Base-by-base conservation (phyloP, 441 rosid genomes). In the Melastoma candidum region DNA sequence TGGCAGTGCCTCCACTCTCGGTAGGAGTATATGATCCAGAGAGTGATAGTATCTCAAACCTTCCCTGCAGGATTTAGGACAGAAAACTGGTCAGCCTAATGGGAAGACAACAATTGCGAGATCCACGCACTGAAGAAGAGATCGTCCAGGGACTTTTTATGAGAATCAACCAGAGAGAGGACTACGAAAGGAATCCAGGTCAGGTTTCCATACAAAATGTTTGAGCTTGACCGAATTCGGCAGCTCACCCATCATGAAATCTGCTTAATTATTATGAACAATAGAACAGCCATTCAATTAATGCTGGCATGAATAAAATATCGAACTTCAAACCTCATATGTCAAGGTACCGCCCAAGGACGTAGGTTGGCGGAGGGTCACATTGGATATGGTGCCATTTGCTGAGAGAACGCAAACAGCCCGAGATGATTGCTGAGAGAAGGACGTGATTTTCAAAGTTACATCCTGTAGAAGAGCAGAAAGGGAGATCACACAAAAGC, bases 1-100 rank as follows among this genome's bases (percentile, higher is more conserved):
- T 77, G 71, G 75, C 76, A 4, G 83, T 79, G 63, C 95, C 96
- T 66, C 83, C 90, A 66, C 63, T 77, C 60, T 80, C 86, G 48
- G 69, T 74, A 29, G 90, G 94, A 80, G 77, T 80, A 59, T 71
- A 90, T 24, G 95, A 94, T 47, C 97, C 96, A 45, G 92, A 82
- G 69, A 94, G 70, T 17, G 96, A 87, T 58, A 94, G 89, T 65
- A 94, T 90, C 84, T 94, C 97, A 66, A 90, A 94, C n/a, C 81
- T 83, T 47, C 99, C 99, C 96, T 90, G 77, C 56, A 26, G 44
- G 52, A 47, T 36, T 32, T 39, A 65, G 46, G 27, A 49, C 11
- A 36, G 32, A 41, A 52, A 26, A 24, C 56, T 7, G 56, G 29
- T 9, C 29, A 26, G 7, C 43, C 24, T 12, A 26, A 17, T 17